Evolutionary conservation across 345 rosid species (phyloP).

Genomic region (Eucalyptus caleyi): DNA sequence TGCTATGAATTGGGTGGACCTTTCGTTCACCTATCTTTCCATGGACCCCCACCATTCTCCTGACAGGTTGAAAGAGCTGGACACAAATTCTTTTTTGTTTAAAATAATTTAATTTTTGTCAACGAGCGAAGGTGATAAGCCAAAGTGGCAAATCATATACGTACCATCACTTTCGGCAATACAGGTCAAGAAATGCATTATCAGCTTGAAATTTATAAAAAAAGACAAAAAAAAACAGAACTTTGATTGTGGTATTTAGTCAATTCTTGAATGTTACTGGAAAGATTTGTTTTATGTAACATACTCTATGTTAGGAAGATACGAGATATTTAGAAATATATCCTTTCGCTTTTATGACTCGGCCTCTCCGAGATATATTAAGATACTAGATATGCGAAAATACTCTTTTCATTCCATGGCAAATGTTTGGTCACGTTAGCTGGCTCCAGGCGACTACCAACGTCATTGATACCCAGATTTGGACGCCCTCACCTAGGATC

Average conservation of each 20-base stretch:
- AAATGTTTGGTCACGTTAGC: not conserved
- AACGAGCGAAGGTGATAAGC: not conserved
- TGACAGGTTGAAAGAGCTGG: not conserved
- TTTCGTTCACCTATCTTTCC: not conserved
- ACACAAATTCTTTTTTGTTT: not conserved
- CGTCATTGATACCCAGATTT: rapidly evolving
- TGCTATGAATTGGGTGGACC: not conserved
- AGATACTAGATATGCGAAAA: not conserved
- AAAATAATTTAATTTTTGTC: not conserved
- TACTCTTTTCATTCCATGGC: not conserved
- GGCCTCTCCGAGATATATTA: not conserved
- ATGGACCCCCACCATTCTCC: not conserved
- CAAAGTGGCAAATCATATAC: not conserved
- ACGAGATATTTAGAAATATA: not conserved
- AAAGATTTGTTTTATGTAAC: not conserved
- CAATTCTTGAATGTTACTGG: not conserved
- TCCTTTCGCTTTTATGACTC: too few relatives aligned
- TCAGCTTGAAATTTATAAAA: not conserved
- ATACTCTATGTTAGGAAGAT: not conserved
- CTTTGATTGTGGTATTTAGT: not conserved
- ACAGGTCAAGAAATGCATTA: not conserved
- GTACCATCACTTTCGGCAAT: not conserved
- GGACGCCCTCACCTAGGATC: too few relatives aligned
- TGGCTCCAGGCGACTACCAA: too few relatives aligned
- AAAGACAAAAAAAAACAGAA: not conserved